A percentile compares a stretch with the other conserved stretches of the same genome.
Evolutionary conservation across 129 eudicot genomes (phyloP).

Genomic region (Heracleum sosnowskyi): DNA sequence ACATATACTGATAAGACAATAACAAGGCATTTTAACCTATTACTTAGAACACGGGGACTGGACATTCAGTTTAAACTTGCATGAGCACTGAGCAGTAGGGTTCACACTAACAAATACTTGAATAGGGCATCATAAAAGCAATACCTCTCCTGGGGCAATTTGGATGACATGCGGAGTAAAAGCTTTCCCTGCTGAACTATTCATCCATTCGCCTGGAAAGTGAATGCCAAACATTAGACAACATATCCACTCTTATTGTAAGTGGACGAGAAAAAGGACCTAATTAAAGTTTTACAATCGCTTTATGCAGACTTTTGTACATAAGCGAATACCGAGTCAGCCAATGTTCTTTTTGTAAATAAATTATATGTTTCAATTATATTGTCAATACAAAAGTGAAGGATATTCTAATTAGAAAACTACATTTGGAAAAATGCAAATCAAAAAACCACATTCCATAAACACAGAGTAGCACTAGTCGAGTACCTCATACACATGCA

Average conservation of each 20-base stretch:
- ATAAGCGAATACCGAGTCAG: not conserved
- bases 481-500: not conserved
- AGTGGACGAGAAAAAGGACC: not conserved
- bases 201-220: slow-evolving; percentile 87
- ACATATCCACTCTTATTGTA: not conserved
- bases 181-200: slow-evolving; percentile 73
- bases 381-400: not conserved
- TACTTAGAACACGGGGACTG: not conserved
- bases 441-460: not conserved
- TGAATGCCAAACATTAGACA: not conserved
- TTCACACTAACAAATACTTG: not conserved
- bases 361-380: not conserved
- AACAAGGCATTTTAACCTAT: not conserved
- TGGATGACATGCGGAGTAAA: slow-evolving; percentile 87
- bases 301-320: not conserved
- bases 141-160: slow-evolving; percentile 68
- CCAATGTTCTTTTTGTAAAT: not conserved
- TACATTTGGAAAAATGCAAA: not conserved
- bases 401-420: not conserved
- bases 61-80: not conserved
- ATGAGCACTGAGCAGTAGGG: not conserved
- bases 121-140: not conserved
- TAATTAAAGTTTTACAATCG: not conserved
- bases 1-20: not conserved
- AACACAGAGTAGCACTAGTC: not conserved